Evolutionary conservation across 2,329 filamentous ascomycete genomes (phyloP).

Genomic region (Fusarium globosum): DNA sequence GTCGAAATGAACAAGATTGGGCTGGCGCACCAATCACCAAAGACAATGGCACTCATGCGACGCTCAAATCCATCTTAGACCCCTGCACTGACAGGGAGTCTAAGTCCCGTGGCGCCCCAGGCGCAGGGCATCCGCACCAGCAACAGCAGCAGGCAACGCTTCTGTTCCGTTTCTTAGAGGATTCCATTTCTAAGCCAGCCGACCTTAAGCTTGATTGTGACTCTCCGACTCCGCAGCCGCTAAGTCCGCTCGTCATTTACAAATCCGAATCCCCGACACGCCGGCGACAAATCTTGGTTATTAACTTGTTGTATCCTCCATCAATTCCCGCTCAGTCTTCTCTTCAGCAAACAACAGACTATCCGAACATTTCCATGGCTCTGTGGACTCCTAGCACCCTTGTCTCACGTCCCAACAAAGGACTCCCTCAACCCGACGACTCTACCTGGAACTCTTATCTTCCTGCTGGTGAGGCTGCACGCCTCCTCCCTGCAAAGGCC

Average conservation of each 20-base stretch:
- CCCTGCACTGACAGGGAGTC: slow-evolving; percentile 33
- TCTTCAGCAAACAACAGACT: slow-evolving; percentile 16
- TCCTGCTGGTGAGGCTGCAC: slow-evolving; percentile 41
- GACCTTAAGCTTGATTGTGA: slow-evolving; percentile 16
- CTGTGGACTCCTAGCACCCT: slow-evolving; percentile 41
- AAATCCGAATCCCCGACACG: slow-evolving; percentile 36
- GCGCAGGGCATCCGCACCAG: slow-evolving; percentile 22
- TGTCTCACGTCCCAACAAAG: slow-evolving; percentile 38
- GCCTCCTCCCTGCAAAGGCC: slow-evolving; percentile 45
- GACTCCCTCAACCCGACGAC: slow-evolving; percentile 53
- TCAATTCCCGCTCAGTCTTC: slow-evolving; percentile 8
- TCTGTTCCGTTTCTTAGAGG: slow-evolving; percentile 32
- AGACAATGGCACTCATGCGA: slow-evolving; percentile 35
- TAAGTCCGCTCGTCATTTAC: slow-evolving; percentile 37
- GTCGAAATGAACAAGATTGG: slow-evolving; percentile 28
- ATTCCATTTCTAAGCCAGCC: slow-evolving; percentile 36
- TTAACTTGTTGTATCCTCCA: slow-evolving; percentile 16
- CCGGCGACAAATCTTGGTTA: slow-evolving; percentile 22
- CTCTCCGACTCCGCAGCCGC: slow-evolving; percentile 27
- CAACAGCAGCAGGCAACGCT: slow-evolving; percentile 23
- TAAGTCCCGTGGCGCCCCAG: slow-evolving; percentile 27
- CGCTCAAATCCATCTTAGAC: slow-evolving; percentile 24
- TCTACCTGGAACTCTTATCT: slow-evolving; percentile 52
- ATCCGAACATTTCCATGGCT: slow-evolving; percentile 38
- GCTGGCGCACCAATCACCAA: slow-evolving; percentile 44